Conservation (phyloP, 768 basidiomycete genomes). For the Amanita phalloides region DNA sequence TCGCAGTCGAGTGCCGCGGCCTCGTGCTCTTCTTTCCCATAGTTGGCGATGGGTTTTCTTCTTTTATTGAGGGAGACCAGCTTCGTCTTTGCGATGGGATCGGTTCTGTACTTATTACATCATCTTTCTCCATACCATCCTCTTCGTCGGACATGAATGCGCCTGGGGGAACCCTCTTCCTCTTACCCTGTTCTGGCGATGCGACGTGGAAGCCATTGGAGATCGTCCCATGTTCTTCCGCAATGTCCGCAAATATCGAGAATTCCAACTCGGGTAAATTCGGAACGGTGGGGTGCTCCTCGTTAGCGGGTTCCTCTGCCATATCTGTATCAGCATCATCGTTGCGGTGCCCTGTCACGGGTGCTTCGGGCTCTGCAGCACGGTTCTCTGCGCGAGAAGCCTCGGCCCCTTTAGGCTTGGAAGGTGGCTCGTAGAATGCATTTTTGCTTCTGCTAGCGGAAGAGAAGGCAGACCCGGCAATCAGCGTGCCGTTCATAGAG, state of each 20-base stretch:
- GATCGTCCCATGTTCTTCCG: background rate
- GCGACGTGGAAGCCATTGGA: slow-evolving; percentile 11
- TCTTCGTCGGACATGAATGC: slow-evolving; percentile 37
- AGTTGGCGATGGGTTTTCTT: slow-evolving; percentile 1
- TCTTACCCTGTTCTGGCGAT: slow-evolving; percentile 9
- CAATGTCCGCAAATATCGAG: slow-evolving; percentile 15
- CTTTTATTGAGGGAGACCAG: background rate
- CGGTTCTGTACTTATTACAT: slow-evolving; percentile 9
- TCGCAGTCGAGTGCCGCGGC: slow-evolving; percentile 2
- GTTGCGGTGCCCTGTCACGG: background rate
- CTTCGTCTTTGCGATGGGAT: background rate
- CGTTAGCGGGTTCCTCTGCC: slow-evolving; percentile 11
- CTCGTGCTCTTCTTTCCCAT: slow-evolving; percentile 2
- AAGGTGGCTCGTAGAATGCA: slow-evolving; percentile 56
- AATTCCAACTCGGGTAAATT: slow-evolving; percentile 9
- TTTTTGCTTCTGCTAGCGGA: slow-evolving; percentile 46
- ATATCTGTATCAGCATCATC: slow-evolving; percentile 13
- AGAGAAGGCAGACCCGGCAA: slow-evolving; percentile 24
- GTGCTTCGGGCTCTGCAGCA: background rate
- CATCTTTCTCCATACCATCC: slow-evolving; percentile 14
- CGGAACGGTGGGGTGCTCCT: slow-evolving; percentile 8
- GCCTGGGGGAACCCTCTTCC: slow-evolving; percentile 29
- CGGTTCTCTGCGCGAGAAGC: slow-evolving; percentile 9
- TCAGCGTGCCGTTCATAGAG: slow-evolving; percentile 12
- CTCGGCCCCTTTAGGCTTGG: slow-evolving; percentile 18